A percentile compares a stretch with the other conserved stretches of the same genome.
Conservation (phyloP, 768 basidiomycete species). For the Galerina marginata region DNA sequence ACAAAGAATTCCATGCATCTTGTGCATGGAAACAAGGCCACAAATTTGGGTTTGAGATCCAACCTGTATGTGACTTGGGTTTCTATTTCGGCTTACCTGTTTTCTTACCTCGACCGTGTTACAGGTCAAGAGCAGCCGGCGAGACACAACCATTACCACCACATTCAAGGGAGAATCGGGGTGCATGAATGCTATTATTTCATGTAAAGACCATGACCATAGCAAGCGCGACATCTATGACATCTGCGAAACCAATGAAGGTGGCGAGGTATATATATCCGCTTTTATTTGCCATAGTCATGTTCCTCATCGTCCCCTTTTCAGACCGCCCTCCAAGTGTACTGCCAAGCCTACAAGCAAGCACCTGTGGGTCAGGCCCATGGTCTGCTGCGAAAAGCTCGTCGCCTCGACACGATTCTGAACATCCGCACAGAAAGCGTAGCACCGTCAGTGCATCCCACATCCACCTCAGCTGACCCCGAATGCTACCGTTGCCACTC, state of each 20-base stretch:
- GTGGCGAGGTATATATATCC: slow-evolving; percentile 67
- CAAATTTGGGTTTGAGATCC: slow-evolving; percentile 93
- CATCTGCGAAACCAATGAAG: slow-evolving; percentile 85
- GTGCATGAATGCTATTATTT: slow-evolving; percentile 76
- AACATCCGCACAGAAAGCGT: slow-evolving; percentile 48
- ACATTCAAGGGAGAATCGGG: slow-evolving; percentile 83
- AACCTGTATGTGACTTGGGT: slow-evolving; percentile 57
- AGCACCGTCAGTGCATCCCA: slow-evolving; percentile 22
- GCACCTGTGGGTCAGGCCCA: slow-evolving; percentile 75
- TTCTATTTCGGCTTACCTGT: background rate
- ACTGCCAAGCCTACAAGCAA: slow-evolving; percentile 85
- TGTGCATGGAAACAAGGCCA: slow-evolving; percentile 90
- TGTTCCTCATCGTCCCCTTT: slow-evolving; percentile 3
- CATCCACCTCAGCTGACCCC: slow-evolving; percentile 36
- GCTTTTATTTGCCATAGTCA: background rate
- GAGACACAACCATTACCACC: slow-evolving; percentile 67
- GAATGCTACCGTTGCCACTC: slow-evolving; percentile 69
- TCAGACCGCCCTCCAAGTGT: slow-evolving; percentile 91
- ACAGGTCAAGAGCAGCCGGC: slow-evolving; percentile 79
- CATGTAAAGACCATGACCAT: slow-evolving; percentile 78
- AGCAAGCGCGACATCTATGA: slow-evolving; percentile 75
- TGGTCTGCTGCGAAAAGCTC: slow-evolving; percentile 87
- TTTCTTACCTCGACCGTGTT: background rate
- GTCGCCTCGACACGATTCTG: slow-evolving; percentile 77
- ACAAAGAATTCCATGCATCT: slow-evolving; percentile 79